Evolutionary conservation across 306 rosid genomes (phyloP), one percentile per base, ranked within the genome.

Genomic region (Prunus salicina): DNA sequence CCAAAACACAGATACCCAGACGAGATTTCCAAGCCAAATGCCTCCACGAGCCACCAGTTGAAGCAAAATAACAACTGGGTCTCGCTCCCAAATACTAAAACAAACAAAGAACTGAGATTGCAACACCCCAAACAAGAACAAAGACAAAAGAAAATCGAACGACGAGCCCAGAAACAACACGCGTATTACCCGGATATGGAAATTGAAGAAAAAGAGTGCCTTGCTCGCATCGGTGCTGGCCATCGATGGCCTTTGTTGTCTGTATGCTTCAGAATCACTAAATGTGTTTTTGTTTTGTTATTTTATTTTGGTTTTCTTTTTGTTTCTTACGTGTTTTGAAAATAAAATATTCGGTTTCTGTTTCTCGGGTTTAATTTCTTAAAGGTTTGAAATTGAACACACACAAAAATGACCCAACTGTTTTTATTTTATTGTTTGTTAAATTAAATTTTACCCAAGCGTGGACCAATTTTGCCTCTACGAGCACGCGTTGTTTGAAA

Each of bases 401-500:
- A 6, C 0, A 38, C 1, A 38, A 38, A 38, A 38, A 38, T 38
- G 9, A 38, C 43, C 7, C 43, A 38, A 38, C 62, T 30, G n/a
- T 41, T 61, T n/a, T 64, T 56, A 22, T n/a, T 57, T 10, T 10
- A n/a, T 61, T 61, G 12, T 30, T 63, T 19, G 16, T 63, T 30
- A 60, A 72, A 77, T 76, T 63, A 13, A 15, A 63, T 49, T 81
- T 85, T 71, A 79, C 76, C 78, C 67, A 63, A 20, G 51, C 81
- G 84, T 79, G 90, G 87, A 82, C 87, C 83, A 55, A 50, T 15
- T 30, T 34, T 76, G 80, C 32, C 76, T 25, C 83, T 71, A 69
- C 83, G 83, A 87, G 89, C 93, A 89, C 79, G 85, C 90, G 84
- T 86, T 78, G 74, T 85, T 89, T 85, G 74, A 81, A 80, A 80